Conservation (phyloP, 805 yeast genomes). For the Yarrowia sp. region DNA sequence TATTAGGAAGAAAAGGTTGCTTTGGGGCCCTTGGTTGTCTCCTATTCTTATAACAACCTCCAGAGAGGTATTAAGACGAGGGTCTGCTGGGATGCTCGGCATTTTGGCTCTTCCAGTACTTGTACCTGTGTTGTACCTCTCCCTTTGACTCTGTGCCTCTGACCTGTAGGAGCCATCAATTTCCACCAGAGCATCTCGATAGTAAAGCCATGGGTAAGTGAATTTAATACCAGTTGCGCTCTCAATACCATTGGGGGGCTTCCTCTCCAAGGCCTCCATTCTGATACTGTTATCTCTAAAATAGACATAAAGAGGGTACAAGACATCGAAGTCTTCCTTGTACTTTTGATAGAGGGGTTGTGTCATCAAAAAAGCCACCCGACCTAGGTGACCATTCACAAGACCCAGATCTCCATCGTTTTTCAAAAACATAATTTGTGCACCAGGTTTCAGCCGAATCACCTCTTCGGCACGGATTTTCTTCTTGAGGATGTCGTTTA, state of each 20-base stretch:
- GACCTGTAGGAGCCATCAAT: neutral
- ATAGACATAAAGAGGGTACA: neutral
- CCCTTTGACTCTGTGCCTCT: neutral
- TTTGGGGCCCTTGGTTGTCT: neutral
- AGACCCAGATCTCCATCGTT: neutral
- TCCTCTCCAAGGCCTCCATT: neutral
- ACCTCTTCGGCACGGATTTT: neutral
- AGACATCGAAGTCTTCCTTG: neutral
- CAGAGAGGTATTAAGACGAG: neutral
- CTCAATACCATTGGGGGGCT: neutral
- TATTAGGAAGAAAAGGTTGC: neutral
- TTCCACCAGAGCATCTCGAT: neutral
- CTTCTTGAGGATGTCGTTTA: neutral
- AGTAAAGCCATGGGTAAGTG: neutral
- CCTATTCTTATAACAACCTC: neutral
- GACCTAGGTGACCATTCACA: constrained; percentile 7
- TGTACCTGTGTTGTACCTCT: neutral
- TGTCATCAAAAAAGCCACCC: neutral
- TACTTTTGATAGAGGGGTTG: neutral
- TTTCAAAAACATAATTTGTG: neutral
- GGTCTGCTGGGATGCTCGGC: neutral
- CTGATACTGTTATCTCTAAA: neutral
- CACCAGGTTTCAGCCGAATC: neutral
- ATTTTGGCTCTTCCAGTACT: too few species aligned
- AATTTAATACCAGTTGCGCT: neutral